phyloP scores from a whole-genome alignment of 2,329 filamentous ascomycete genomes.

The Scedosporium dehoogii region DNA sequence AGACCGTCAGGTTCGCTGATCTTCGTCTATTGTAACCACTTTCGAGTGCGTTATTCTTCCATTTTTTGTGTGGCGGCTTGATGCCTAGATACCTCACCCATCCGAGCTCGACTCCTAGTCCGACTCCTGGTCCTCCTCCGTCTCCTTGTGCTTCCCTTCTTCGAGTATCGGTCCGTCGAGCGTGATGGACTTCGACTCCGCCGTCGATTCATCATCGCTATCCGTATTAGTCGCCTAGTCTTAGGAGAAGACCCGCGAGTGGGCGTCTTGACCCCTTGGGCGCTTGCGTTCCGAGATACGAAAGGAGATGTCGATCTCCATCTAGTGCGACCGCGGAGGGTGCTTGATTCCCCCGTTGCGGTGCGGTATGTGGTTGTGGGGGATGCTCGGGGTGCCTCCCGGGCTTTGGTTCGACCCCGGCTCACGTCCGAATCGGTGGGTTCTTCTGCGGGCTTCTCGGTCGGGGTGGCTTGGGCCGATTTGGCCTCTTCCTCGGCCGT shows the following conservation, averaged over 20 bases:
- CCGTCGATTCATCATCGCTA: neutral
- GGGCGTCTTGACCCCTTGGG: neutral
- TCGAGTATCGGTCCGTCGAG: neutral
- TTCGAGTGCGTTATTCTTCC: neutral
- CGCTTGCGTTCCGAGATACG: neutral
- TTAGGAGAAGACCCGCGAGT: neutral
- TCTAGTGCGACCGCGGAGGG: conserved; percentile 2
- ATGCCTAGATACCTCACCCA: neutral
- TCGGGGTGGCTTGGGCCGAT: neutral
- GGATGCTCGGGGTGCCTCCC: neutral
- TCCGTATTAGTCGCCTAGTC: neutral
- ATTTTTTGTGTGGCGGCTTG: neutral
- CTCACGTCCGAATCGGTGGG: neutral
- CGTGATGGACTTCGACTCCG: conserved; percentile 4
- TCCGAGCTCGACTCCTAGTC: neutral
- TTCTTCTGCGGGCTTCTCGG: neutral
- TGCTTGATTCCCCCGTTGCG: conserved; percentile 2
- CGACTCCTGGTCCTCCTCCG: conserved; percentile 4
- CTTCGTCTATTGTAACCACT: neutral
- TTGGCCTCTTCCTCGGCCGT: neutral
- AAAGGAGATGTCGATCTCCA: conserved; percentile 3
- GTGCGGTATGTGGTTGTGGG: neutral
- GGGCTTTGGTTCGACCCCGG: neutral
- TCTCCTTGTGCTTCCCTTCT: neutral
- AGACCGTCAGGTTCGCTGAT: neutral